phyloP scores from a whole-genome alignment of 768 basidiomycete genomes.

The Mycena metata region DNA sequence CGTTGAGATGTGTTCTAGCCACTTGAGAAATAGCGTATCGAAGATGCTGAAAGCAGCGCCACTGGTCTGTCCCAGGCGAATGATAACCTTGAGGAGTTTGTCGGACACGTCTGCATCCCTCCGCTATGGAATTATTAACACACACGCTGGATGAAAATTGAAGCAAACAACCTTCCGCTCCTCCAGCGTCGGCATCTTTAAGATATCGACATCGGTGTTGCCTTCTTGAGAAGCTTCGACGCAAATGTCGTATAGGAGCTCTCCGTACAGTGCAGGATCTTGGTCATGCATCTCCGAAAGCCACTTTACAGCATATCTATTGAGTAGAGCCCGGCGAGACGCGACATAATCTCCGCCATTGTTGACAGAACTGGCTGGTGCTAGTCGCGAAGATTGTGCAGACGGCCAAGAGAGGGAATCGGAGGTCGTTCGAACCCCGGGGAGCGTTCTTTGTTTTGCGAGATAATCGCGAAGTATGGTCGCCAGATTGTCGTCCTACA shows the following conservation, averaged over 20 bases:
- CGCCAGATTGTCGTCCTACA: constrained; percentile 76
- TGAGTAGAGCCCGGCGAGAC: constrained; percentile 65
- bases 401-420: constrained; percentile 71
- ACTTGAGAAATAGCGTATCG: constrained; percentile 69
- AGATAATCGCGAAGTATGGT: constrained; percentile 77
- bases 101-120: constrained; percentile 51
- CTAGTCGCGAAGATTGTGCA: constrained; percentile 51
- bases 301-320: constrained; percentile 76
- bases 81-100: constrained; percentile 62
- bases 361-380: constrained; percentile 56
- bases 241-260: constrained; percentile 67
- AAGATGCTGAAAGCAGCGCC: constrained; percentile 68
- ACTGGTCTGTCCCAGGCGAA: constrained; percentile 64
- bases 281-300: constrained; percentile 76
- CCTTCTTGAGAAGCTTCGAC: constrained; percentile 58
- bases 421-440: constrained; percentile 68
- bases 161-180: constrained; percentile 35
- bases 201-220: constrained; percentile 31
- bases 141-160: neutral
- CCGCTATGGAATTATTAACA: constrained; percentile 30
- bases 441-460: constrained; percentile 67
- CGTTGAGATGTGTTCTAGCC: constrained; percentile 64
- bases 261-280: constrained; percentile 65
- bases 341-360: constrained; percentile 82
- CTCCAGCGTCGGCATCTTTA: constrained; percentile 16